These are phyloP conservation scores for Paraleonurus japonicus DNA, from an alignment of 257 asterid species.

Conservation along the genomic window DNA sequence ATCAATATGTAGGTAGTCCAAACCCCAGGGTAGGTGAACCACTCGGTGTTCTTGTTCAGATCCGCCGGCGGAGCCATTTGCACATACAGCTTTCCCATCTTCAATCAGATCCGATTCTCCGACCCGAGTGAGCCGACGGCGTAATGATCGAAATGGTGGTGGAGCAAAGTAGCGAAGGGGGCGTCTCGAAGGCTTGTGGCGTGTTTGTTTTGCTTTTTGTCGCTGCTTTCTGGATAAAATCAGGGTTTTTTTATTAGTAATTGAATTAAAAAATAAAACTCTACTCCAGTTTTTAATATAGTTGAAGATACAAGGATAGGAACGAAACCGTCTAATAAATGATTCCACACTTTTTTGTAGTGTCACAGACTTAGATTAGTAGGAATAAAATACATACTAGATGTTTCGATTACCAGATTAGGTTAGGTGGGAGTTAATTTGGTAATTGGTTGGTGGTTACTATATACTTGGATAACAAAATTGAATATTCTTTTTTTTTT, in stretches of 20 bases:
- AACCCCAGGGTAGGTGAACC: conserved; percentile 96
- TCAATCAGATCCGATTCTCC: conserved; percentile 5
- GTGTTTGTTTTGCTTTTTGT: conserved; percentile 12
- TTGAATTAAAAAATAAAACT: not conserved
- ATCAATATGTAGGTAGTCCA: conserved; percentile 91
- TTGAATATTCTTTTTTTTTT: no score
- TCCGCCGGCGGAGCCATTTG: conserved; percentile 80
- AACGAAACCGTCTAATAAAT: not conserved
- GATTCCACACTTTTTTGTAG: not conserved
- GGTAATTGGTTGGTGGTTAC: no score
- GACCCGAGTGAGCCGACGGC: conserved; percentile 13
- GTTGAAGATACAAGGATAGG: not conserved
- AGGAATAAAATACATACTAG: no score
- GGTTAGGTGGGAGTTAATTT: no score
- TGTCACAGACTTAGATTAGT: not conserved
- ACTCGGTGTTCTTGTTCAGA: conserved; percentile 91
- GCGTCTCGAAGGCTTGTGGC: conserved; percentile 22
- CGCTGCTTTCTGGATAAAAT: conserved; percentile 11
- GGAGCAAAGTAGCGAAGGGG: conserved; percentile 9
- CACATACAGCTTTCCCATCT: conserved; percentile 79
- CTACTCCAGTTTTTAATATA: not conserved
- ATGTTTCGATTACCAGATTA: no score
- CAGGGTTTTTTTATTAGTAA: not conserved
- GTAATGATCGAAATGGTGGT: conserved; percentile 20
- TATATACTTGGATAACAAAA: no score